These are phyloP conservation scores for Irpex rosettiformis DNA, from an alignment of 1,284 basidiomycete species.

Conservation along the genomic window DNA sequence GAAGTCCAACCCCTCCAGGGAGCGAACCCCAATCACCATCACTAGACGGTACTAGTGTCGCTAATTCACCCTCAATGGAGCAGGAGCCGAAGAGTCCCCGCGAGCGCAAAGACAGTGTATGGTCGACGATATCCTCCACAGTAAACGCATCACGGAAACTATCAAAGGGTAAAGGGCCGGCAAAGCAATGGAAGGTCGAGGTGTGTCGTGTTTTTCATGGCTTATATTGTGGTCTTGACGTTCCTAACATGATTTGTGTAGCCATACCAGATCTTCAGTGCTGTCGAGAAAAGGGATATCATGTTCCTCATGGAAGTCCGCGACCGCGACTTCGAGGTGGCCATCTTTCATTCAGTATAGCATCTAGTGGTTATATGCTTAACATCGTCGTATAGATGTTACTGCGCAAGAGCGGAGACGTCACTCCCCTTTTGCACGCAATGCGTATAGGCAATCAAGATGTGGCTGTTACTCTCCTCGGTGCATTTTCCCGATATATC, in stretches of 20 bases:
- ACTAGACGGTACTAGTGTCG: conserved; percentile 10
- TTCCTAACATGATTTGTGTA: conserved; percentile 25
- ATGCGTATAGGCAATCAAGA: conserved; percentile 80
- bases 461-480: conserved; percentile 71
- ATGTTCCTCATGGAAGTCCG: conserved; percentile 77
- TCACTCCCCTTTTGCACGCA: conserved; percentile 75
- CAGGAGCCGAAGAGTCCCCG: background rate
- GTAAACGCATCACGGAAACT: conserved; percentile 12
- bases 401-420: conserved; percentile 67
- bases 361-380: too few species aligned
- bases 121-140: conserved; percentile 24
- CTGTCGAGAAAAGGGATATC: conserved; percentile 70
- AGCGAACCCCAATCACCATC: conserved; percentile 7
- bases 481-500: conserved; percentile 78
- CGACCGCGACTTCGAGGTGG: conserved; percentile 72
- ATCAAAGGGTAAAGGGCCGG: conserved; percentile 8
- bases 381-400: conserved; percentile 62
- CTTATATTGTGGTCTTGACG: background rate
- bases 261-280: conserved; percentile 73
- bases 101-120: conserved; percentile 7
- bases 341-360: conserved; percentile 2
- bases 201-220: conserved; percentile 29
- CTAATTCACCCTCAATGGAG: conserved; percentile 6
- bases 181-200: conserved; percentile 54
- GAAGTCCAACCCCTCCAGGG: conserved; percentile 36